phyloP scores from a whole-genome alignment of 345 rosid genomes.

The Melaleuca alternifolia region DNA sequence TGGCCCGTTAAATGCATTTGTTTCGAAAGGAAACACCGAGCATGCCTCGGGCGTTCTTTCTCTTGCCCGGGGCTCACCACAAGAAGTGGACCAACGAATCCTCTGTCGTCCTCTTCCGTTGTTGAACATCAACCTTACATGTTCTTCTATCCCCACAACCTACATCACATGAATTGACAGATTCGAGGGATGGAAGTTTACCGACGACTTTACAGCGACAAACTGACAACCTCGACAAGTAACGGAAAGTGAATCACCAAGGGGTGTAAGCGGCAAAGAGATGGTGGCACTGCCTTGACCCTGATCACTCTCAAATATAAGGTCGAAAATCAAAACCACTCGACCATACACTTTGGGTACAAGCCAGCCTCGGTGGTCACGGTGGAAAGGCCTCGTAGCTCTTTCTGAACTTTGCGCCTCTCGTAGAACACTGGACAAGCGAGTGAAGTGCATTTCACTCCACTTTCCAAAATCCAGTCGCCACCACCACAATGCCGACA shows the following conservation, averaged over 20 bases:
- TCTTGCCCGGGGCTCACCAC: background rate
- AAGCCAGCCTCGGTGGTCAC: slow-evolving; percentile 50
- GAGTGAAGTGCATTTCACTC: slow-evolving; percentile 78
- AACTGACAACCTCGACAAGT: background rate
- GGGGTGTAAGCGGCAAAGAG: background rate
- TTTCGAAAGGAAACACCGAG: background rate
- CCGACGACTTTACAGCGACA: background rate
- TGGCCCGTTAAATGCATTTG: background rate
- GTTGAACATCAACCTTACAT: background rate
- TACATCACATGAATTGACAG: background rate
- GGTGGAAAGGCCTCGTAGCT: slow-evolving; percentile 54
- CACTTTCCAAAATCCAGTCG: slow-evolving; percentile 79
- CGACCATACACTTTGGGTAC: slow-evolving; percentile 71
- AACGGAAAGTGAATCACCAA: background rate
- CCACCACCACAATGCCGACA: slow-evolving; percentile 96
- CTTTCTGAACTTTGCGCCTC: slow-evolving; percentile 88
- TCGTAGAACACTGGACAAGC: slow-evolving; percentile 89
- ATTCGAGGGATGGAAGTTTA: background rate
- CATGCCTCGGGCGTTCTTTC: background rate
- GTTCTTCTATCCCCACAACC: background rate
- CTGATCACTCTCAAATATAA: background rate
- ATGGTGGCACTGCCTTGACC: background rate
- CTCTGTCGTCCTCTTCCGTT: background rate
- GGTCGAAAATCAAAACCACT: slow-evolving; percentile 57
- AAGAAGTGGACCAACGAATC: background rate